Evolutionary conservation across 2,329 filamentous ascomycete genomes (phyloP).

Genomic region (Remersonia thermophila): DNA sequence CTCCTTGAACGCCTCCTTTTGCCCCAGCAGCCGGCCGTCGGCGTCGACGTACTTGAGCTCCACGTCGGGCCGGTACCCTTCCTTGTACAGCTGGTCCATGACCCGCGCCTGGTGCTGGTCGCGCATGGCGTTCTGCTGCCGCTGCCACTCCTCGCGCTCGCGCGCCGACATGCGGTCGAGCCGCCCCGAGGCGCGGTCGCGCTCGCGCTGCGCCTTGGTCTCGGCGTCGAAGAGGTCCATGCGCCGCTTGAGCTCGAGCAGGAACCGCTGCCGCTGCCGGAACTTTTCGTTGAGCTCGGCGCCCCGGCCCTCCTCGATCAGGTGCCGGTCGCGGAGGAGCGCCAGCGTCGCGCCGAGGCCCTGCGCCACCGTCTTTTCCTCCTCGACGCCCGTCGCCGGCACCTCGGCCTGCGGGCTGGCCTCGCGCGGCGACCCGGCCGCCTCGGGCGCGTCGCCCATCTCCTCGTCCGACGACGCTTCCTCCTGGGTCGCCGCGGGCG

Average conservation of each 20-base stretch:
- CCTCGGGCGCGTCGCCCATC: constrained; percentile 35
- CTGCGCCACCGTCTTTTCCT: constrained; percentile 66
- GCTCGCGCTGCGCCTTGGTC: constrained; percentile 70
- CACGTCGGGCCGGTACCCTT: constrained; percentile 81
- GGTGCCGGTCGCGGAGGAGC: constrained; percentile 72
- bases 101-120: constrained; percentile 74
- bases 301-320: constrained; percentile 55
- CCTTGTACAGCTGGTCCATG: constrained; percentile 74
- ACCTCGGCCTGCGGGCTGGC: constrained; percentile 30
- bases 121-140: constrained; percentile 75
- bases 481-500: constrained; percentile 27
- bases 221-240: constrained; percentile 65
- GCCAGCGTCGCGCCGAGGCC: constrained; percentile 74
- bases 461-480: constrained; percentile 32
- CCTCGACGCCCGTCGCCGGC: constrained; percentile 63
- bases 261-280: constrained; percentile 64
- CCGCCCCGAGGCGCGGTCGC: constrained; percentile 70
- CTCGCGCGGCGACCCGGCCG: constrained; percentile 29
- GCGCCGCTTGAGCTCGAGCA: constrained; percentile 63
- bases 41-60: constrained; percentile 87
- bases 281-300: constrained; percentile 53
- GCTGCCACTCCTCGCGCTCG: constrained; percentile 80
- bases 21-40: constrained; percentile 69
- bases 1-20: constrained; percentile 97
- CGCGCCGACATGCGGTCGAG: constrained; percentile 82